Conservation (phyloP, 225 moss, liverwort and hornwort genomes). For the Bryum argenteum region DNA sequence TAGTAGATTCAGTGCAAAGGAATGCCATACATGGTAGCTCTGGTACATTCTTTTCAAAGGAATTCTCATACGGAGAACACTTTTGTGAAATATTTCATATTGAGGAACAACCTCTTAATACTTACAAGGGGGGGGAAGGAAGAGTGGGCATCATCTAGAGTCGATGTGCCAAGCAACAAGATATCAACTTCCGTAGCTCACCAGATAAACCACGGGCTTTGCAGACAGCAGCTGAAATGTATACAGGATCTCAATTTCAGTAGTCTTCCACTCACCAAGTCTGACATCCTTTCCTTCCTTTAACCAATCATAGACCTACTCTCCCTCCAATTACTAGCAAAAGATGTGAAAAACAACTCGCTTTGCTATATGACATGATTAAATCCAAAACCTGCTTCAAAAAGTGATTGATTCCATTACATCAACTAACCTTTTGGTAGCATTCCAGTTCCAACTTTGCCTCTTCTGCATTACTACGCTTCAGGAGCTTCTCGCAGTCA, state of each 20-base stretch:
- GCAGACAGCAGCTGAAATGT: constrained; percentile 89
- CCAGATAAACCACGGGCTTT: constrained; percentile 94
- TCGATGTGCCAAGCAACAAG: too few species aligned
- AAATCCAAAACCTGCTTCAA: not conserved
- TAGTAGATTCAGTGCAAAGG: constrained; percentile 18
- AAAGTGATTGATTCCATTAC: not conserved
- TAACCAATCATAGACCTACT: constrained; percentile 82
- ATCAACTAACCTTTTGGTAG: constrained; percentile 71
- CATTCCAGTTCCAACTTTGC: constrained; percentile 88
- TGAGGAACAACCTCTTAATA: too few species aligned
- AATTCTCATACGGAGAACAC: too few species aligned
- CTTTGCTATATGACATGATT: not conserved
- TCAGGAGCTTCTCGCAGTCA: constrained; percentile 84
- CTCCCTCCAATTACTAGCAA: constrained; percentile 25
- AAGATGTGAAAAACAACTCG: constrained; percentile 15
- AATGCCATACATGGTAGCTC: constrained; percentile 13
- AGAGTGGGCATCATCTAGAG: too few species aligned
- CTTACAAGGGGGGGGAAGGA: too few species aligned
- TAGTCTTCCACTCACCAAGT: constrained; percentile 96
- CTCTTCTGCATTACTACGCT: constrained; percentile 95
- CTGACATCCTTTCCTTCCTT: constrained; percentile 90
- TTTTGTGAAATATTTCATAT: too few species aligned
- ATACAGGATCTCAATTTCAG: constrained; percentile 92
- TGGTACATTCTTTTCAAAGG: too few species aligned
- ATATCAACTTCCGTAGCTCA: constrained; percentile 32